Evolutionary conservation across 2,329 filamentous ascomycete species (phyloP).

Genomic region (Dactylellina parvicollis): DNA sequence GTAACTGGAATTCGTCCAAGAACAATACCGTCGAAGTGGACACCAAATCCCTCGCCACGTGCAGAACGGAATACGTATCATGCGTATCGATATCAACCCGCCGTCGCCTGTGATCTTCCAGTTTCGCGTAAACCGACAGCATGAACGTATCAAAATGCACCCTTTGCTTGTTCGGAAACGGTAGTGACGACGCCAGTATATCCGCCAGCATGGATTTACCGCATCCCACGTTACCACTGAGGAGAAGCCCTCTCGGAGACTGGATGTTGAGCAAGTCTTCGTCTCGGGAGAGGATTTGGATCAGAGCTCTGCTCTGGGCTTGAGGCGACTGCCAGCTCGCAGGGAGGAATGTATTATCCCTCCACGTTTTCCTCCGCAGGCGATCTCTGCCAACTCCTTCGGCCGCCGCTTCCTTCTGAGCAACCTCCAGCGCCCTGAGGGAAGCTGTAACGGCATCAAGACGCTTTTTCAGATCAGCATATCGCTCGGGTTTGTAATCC

Average conservation of each 20-base stretch:
- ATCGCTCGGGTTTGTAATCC: slow-evolving; percentile 81
- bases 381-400: slow-evolving; percentile 62
- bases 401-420: slow-evolving; percentile 56
- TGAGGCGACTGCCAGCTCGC: slow-evolving; percentile 70
- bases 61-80: slow-evolving; percentile 76
- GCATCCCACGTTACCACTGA: slow-evolving; percentile 83
- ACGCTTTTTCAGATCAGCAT: slow-evolving; percentile 67
- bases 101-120: slow-evolving; percentile 71
- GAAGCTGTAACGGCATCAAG: slow-evolving; percentile 45
- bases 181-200: slow-evolving; percentile 79
- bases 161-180: slow-evolving; percentile 75
- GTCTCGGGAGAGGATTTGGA: slow-evolving; percentile 74
- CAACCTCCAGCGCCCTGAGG: slow-evolving; percentile 31
- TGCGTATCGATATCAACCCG: slow-evolving; percentile 10
- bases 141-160: slow-evolving; percentile 91
- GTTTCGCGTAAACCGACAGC: slow-evolving; percentile 76
- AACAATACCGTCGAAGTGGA: slow-evolving; percentile 80
- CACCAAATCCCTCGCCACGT: slow-evolving; percentile 71
- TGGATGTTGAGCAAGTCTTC: slow-evolving; percentile 66
- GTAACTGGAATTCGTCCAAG: slow-evolving; percentile 83
- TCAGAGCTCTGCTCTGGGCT: slow-evolving; percentile 71
- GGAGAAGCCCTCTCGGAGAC: slow-evolving; percentile 77
- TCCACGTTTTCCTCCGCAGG: slow-evolving; percentile 66
- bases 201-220: slow-evolving; percentile 88
- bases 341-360: slow-evolving; percentile 71